A percentile compares a stretch with the other conserved stretches of the same genome.
Evolutionary conservation across 805 yeast species (phyloP).

Genomic region (Lachancea kluyveri): DNA sequence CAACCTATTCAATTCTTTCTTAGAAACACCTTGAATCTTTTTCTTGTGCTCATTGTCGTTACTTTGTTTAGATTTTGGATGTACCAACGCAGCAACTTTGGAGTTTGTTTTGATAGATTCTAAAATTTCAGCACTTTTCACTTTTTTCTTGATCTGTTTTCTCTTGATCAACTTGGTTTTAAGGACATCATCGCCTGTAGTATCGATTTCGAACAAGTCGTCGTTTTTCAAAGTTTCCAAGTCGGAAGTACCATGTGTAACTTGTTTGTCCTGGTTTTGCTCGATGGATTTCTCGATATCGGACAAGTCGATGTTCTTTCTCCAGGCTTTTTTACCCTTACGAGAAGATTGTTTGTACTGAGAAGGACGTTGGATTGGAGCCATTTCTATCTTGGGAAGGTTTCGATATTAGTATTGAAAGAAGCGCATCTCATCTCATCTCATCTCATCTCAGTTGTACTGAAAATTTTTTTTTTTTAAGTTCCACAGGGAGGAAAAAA

Average conservation of each 20-base stretch:
- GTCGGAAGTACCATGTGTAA: slow-evolving; percentile 29
- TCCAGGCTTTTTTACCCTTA: slow-evolving; percentile 94
- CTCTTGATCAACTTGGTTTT: slow-evolving; percentile 35
- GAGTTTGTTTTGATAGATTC: slow-evolving; percentile 50
- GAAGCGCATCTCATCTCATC: slow-evolving; percentile 16
- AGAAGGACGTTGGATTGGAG: slow-evolving; percentile 40
- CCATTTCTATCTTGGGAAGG: slow-evolving; percentile 11
- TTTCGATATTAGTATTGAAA: not conserved
- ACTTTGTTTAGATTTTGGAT: slow-evolving; percentile 31
- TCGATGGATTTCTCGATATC: slow-evolving; percentile 72
- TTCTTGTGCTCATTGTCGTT: slow-evolving; percentile 34
- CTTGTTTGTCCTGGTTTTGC: slow-evolving; percentile 53
- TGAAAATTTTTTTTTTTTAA: too few species aligned
- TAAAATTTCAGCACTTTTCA: slow-evolving; percentile 66
- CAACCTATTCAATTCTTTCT: slow-evolving; percentile 55
- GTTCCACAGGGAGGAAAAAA: too few species aligned
- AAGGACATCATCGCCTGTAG: slow-evolving; percentile 49
- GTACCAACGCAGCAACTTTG: slow-evolving; percentile 60
- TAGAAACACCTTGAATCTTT: slow-evolving; percentile 55
- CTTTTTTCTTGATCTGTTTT: slow-evolving; percentile 36
- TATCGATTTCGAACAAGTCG: slow-evolving; percentile 48
- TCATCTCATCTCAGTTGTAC: too few species aligned
- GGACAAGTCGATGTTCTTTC: slow-evolving; percentile 84
- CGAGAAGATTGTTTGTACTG: slow-evolving; percentile 70
- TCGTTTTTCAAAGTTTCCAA: slow-evolving; percentile 21